These are phyloP conservation scores for Brassica juncea DNA, from an alignment of 345 rosid species.

Conservation along the genomic window DNA sequence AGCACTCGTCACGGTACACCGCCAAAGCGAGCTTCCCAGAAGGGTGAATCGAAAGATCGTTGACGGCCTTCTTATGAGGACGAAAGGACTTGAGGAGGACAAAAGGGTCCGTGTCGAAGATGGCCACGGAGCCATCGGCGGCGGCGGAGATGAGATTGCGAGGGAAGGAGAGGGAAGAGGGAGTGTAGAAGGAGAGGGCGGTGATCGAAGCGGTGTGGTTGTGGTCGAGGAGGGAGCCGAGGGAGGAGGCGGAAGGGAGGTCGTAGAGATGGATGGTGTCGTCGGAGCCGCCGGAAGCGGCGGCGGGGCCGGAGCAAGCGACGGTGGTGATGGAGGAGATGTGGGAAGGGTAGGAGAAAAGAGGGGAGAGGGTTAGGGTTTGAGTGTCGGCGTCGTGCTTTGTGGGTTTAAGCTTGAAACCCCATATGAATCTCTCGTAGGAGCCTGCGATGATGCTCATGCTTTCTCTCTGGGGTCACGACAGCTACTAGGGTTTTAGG, in stretches of 20 bases:
- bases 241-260: slow-evolving; percentile 75
- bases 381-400: slow-evolving; percentile 35
- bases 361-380: slow-evolving; percentile 57
- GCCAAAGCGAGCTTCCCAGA: slow-evolving; percentile 83
- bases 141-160: slow-evolving; percentile 84
- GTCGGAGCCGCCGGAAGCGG: slow-evolving; percentile 80
- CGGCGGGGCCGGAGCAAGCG: slow-evolving; percentile 75
- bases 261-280: slow-evolving; percentile 88
- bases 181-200: slow-evolving; percentile 78
- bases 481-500: not conserved
- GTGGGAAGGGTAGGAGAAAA: slow-evolving; percentile 94
- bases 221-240: slow-evolving; percentile 72
- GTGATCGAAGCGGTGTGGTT: slow-evolving; percentile 71
- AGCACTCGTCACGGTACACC: slow-evolving; percentile 77
- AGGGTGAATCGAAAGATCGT: slow-evolving; percentile 71
- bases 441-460: slow-evolving; percentile 86
- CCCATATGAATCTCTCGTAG: slow-evolving; percentile 89
- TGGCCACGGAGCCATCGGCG: slow-evolving; percentile 77
- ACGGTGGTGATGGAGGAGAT: slow-evolving; percentile 74
- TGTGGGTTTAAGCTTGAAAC: slow-evolving; percentile 71
- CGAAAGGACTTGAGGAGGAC: slow-evolving; percentile 68
- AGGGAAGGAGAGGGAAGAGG: slow-evolving; percentile 72
- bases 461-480: not conserved
- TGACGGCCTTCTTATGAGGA: slow-evolving; percentile 70
- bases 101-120: slow-evolving; percentile 83